Conservation (phyloP, 2,329 filamentous ascomycete genomes). For the Colletotrichum lupini region DNA sequence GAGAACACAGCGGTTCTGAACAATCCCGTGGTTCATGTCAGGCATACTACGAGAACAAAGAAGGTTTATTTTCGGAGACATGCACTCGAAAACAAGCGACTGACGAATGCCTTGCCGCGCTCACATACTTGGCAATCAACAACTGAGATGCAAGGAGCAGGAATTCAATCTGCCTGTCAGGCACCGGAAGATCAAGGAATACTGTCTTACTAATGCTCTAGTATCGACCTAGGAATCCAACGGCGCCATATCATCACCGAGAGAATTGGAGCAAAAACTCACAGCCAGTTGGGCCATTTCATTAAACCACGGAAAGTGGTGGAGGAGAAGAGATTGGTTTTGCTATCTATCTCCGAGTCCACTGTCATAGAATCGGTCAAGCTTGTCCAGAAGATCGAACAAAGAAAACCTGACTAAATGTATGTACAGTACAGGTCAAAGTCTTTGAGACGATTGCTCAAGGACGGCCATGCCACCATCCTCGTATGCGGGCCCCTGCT, state of each 20-base stretch:
- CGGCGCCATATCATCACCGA: background rate
- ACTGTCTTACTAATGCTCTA: background rate
- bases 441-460: background rate
- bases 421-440: too few species aligned
- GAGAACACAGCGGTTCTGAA: background rate
- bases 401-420: too few species aligned
- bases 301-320: too few species aligned
- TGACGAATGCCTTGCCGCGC: background rate
- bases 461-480: background rate
- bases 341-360: too few species aligned
- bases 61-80: too few species aligned
- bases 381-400: too few species aligned
- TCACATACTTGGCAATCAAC: background rate
- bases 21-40: too few species aligned
- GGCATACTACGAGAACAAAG: background rate
- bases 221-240: background rate
- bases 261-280: background rate
- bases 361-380: too few species aligned
- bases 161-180: background rate
- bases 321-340: too few species aligned
- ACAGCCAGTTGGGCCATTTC: too few species aligned
- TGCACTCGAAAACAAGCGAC: background rate
- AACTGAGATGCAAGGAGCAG: background rate
- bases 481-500: background rate
- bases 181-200: background rate